Evolutionary conservation across 352 stramenopile species (phyloP).

Genomic region (Globisporangium ultimum): DNA sequence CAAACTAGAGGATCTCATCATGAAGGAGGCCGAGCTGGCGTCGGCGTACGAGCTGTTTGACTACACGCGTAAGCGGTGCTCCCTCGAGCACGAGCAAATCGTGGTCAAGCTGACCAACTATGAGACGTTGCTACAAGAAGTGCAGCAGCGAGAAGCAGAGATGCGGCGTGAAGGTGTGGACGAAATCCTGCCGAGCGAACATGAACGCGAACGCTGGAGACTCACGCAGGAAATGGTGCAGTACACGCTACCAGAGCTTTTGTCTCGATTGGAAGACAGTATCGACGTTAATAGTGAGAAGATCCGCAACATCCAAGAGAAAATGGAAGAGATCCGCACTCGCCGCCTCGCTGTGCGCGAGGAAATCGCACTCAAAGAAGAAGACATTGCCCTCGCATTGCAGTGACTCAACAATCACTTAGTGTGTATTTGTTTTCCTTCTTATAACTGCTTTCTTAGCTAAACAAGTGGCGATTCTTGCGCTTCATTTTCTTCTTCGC

Average conservation of each 20-base stretch:
- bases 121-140: slow-evolving; percentile 28
- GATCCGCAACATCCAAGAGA: slow-evolving; percentile 53
- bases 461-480: slow-evolving; percentile 78
- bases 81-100: slow-evolving; percentile 45
- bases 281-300: slow-evolving; percentile 66
- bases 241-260: slow-evolving; percentile 41
- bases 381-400: slow-evolving; percentile 56
- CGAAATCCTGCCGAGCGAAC: slow-evolving; percentile 21
- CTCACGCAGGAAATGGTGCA: slow-evolving; percentile 53
- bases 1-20: slow-evolving; percentile 53
- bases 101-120: slow-evolving; percentile 41
- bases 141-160: slow-evolving; percentile 21
- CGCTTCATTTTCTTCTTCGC: slow-evolving; percentile 88
- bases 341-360: slow-evolving; percentile 52
- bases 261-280: slow-evolving; percentile 50
- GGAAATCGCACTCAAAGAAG: slow-evolving; percentile 51
- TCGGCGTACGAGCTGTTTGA: slow-evolving; percentile 60
- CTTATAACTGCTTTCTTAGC: slow-evolving; percentile 5
- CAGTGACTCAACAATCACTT: slow-evolving; percentile 9
- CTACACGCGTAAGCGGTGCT: slow-evolving; percentile 41
- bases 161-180: slow-evolving; percentile 17
- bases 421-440: slow-evolving; percentile 1
- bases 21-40: slow-evolving; percentile 58
- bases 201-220: slow-evolving; percentile 43
- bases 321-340: slow-evolving; percentile 46